Evolutionary conservation across 2,329 filamentous ascomycete genomes (phyloP).

Genomic region (Fusarium decemcellulare): DNA sequence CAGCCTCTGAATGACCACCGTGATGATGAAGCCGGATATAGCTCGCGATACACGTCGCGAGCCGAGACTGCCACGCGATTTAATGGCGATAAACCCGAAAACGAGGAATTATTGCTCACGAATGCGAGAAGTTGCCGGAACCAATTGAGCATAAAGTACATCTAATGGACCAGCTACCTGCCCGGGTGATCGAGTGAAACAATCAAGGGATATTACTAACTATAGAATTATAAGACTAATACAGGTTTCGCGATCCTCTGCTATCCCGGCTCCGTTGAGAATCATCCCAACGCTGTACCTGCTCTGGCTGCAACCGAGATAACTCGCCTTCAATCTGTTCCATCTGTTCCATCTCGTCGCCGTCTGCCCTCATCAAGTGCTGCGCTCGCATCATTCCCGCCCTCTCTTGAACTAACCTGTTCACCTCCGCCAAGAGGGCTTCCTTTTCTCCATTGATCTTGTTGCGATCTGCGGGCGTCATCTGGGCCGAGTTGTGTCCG

Average conservation of each 20-base stretch:
- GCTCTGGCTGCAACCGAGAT: not conserved
- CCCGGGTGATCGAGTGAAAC: too few relatives aligned
- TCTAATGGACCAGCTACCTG: too few relatives aligned
- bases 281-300: not conserved
- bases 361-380: not conserved
- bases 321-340: not conserved
- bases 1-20: not conserved
- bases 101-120: not conserved
- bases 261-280: not conserved
- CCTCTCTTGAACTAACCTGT: not conserved
- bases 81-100: slow-evolving; percentile 6
- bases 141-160: too few relatives aligned
- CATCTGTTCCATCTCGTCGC: not conserved
- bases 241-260: not conserved
- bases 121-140: too few relatives aligned
- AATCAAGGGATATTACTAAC: too few relatives aligned
- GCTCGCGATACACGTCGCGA: not conserved
- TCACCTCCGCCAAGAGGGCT: slow-evolving; percentile 2
- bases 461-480: not conserved
- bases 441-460: not conserved
- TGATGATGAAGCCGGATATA: not conserved
- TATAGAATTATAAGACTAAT: not conserved
- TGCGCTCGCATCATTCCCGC: not conserved
- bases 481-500: not conserved
- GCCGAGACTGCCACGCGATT: not conserved